A percentile compares a stretch with the other conserved stretches of the same genome.
Conservation (phyloP, 352 stramenopile species). For the Phytophthora palmivora region DNA sequence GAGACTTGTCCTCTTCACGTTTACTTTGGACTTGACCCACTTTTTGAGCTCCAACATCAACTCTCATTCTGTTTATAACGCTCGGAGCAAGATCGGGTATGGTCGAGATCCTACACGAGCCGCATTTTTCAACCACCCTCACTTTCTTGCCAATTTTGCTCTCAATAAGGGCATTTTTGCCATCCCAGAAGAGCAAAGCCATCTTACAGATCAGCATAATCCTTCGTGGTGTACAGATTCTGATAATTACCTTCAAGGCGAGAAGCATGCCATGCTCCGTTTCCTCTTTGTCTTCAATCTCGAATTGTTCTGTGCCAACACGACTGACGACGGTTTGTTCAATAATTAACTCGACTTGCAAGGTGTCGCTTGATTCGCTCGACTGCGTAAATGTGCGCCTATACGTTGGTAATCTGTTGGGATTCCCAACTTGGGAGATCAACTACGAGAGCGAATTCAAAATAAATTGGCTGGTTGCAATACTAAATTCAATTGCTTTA, state of each 20-base stretch:
- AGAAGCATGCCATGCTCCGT: slow-evolving; percentile 64
- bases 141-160: slow-evolving; percentile 71
- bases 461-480: slow-evolving; percentile 30
- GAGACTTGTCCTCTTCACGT: too few relatives aligned
- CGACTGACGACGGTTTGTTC: too few relatives aligned
- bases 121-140: slow-evolving; percentile 44
- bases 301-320: too few relatives aligned
- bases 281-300: slow-evolving; percentile 45
- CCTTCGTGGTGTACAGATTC: neutral
- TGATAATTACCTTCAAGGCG: slow-evolving; percentile 59
- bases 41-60: slow-evolving; percentile 28
- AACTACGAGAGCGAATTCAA: slow-evolving; percentile 90
- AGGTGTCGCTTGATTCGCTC: too few relatives aligned
- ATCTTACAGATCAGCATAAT: neutral
- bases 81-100: slow-evolving; percentile 56
- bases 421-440: too few relatives aligned
- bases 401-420: too few relatives aligned
- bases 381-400: too few relatives aligned
- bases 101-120: slow-evolving; percentile 21
- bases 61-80: slow-evolving; percentile 79
- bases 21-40: too few relatives aligned
- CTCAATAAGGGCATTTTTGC: slow-evolving; percentile 42
- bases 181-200: slow-evolving; percentile 50
- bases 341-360: too few relatives aligned
- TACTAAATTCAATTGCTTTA: too few relatives aligned